A percentile compares a stretch with the other conserved stretches of the same genome.
Evolutionary conservation across 2,329 filamentous ascomycete species (phyloP).

Genomic region (Ceratocystis ficicola): DNA sequence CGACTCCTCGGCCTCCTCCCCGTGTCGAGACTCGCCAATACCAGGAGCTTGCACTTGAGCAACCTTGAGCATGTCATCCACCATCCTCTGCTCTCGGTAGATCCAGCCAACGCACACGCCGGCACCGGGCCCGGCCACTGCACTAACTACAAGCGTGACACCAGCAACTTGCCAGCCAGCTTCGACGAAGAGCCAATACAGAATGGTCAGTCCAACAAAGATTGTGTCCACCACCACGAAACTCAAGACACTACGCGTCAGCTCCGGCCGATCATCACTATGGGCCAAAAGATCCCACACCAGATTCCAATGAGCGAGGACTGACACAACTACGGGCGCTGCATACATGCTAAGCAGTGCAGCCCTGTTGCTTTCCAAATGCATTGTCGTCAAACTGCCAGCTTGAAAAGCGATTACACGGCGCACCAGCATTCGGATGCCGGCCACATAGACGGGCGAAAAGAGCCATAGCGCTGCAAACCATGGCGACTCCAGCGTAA

Average conservation of each 20-base stretch:
- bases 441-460: slow-evolving; percentile 39
- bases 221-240: slow-evolving; percentile 38
- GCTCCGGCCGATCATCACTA: slow-evolving; percentile 37
- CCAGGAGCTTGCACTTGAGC: not conserved
- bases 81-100: slow-evolving; percentile 28
- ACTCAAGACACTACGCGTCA: slow-evolving; percentile 37
- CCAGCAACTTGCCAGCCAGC: slow-evolving; percentile 34
- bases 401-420: slow-evolving; percentile 25
- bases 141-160: slow-evolving; percentile 27
- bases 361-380: slow-evolving; percentile 34
- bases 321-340: slow-evolving; percentile 35
- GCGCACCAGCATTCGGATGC: slow-evolving; percentile 33
- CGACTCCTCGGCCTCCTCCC: not conserved
- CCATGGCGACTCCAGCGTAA: slow-evolving; percentile 32
- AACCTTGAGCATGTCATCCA: slow-evolving; percentile 8
- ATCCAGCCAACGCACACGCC: slow-evolving; percentile 33
- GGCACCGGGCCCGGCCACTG: slow-evolving; percentile 32
- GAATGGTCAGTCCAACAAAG: slow-evolving; percentile 36
- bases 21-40: not conserved
- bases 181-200: slow-evolving; percentile 44
- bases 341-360: slow-evolving; percentile 35
- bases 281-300: slow-evolving; percentile 31
- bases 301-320: slow-evolving; percentile 34
- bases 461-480: slow-evolving; percentile 39
- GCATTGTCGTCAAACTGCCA: slow-evolving; percentile 22